Conservation (phyloP, 1,284 basidiomycete species). For the Omphalotus olearius region DNA sequence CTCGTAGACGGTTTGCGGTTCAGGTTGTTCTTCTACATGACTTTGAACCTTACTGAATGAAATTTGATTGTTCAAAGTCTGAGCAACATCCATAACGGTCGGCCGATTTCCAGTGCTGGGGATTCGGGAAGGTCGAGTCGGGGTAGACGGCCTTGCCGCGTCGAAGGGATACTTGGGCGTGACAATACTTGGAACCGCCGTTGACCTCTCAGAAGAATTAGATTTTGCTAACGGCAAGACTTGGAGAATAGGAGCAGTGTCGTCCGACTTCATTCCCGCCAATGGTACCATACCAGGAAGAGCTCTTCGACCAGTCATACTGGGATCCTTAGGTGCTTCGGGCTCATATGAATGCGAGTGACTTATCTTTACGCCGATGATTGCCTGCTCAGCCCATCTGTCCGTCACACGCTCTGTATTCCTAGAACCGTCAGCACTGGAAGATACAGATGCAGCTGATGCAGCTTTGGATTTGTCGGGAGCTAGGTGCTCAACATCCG, state of each 20-base stretch:
- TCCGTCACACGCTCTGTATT: slow-evolving; percentile 21
- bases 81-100: slow-evolving; percentile 74
- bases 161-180: slow-evolving; percentile 4
- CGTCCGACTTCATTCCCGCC: slow-evolving; percentile 12
- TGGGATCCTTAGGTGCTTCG: slow-evolving; percentile 11
- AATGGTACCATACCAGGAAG: slow-evolving; percentile 33
- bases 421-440: slow-evolving; percentile 3
- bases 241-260: slow-evolving; percentile 14
- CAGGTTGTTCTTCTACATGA: slow-evolving; percentile 7
- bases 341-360: slow-evolving; percentile 9
- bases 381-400: slow-evolving; percentile 27
- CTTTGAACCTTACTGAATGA: neutral
- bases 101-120: slow-evolving; percentile 66
- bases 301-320: slow-evolving; percentile 30
- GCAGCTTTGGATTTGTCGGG: neutral
- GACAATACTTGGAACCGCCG: slow-evolving; percentile 4
- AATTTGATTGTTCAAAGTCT: slow-evolving; percentile 43
- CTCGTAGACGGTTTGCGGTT: neutral
- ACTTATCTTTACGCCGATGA: slow-evolving; percentile 28
- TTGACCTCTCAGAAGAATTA: slow-evolving; percentile 13
- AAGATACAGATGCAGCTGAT: slow-evolving; percentile 1
- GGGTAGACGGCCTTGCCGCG: slow-evolving; percentile 17
- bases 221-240: slow-evolving; percentile 15
- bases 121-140: slow-evolving; percentile 44
- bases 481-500: slow-evolving; percentile 1